Evolutionary conservation across 257 asterid species (phyloP), one percentile per base, ranked within the genome.

Genomic region (Fraxinus anomala): DNA sequence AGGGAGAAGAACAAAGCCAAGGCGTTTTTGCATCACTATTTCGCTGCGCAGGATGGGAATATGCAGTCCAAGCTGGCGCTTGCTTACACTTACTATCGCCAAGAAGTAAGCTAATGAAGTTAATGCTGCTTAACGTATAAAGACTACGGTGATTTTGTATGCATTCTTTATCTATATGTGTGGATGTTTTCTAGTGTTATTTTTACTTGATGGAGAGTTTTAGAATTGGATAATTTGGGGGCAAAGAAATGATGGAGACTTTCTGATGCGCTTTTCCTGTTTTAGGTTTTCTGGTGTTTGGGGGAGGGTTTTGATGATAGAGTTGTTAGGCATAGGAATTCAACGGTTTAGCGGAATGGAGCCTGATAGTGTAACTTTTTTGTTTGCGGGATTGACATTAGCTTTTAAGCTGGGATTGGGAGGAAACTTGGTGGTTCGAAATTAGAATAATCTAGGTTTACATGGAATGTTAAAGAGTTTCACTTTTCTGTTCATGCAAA

Each of bases 31-130:
- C 85, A 91, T 39, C 94, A 89, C 68, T 72, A 84, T 79, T 96
- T 96, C 77, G 98, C 98, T 21, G 93, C 98, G 5, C 83, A 85
- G 74, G 94, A 90, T 6, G 99, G 99, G 40, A 92, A 93, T 92
- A 86, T 87, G 96, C 98, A 96, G 89, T 91, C 98, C 56, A 96
- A 96, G 81, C 87, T 96, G 98, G 96, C 96, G 28, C 84, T 93
- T 73, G 99, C 99, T 10, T 90, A 88, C 85, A 89, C 92, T 69
- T 96, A 92, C 79, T 88, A 85, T 81, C 96, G 99, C 74, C 99
- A 93, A 81, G 97, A 95, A 74, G 99, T 95, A 81, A 80, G 89
- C 28, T 73, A 76, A 76, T 47, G 36, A 63, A 63, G 19, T 63
- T 26, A 63, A 26, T 63, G 69, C 34, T 23, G 69, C 69, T 63